These are phyloP conservation scores for Tuctoria greenei DNA, from an alignment of 176 grass and related monocot species.

Conservation along the genomic window DNA sequence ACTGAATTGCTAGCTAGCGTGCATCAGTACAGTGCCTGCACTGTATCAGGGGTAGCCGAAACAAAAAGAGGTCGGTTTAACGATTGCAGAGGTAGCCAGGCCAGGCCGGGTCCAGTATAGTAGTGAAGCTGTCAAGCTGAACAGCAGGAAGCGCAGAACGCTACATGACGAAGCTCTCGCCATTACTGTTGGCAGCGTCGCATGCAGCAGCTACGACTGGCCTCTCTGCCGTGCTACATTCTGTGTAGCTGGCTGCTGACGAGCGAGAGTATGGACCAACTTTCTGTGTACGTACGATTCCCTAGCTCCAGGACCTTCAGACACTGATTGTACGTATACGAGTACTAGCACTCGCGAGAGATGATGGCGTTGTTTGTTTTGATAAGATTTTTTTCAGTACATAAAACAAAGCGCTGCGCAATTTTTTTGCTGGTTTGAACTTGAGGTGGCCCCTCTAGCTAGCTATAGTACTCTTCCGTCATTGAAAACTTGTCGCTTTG, in stretches of 20 bases:
- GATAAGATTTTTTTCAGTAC: too few species aligned
- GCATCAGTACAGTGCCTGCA: neutral
- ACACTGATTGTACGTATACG: neutral
- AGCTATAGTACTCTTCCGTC: too few species aligned
- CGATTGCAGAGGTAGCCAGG: constrained; percentile 24
- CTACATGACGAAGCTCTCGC: constrained; percentile 41
- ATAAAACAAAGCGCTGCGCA: neutral
- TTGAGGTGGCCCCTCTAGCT: neutral
- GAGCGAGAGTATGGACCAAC: neutral
- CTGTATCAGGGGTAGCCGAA: constrained; percentile 20
- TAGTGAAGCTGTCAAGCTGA: neutral
- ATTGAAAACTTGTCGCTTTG: too few species aligned
- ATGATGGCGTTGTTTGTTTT: neutral
- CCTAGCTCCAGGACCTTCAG: neutral
- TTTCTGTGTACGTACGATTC: neutral
- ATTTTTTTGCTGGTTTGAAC: neutral
- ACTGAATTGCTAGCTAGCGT: neutral
- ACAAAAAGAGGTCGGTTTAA: constrained; percentile 51
- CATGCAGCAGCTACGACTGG: neutral
- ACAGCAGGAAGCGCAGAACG: neutral
- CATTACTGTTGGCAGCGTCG: constrained; percentile 14
- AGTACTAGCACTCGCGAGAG: neutral
- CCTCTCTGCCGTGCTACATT: constrained; percentile 23
- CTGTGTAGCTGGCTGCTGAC: constrained; percentile 21
- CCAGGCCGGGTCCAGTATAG: neutral